Percentiles rank a stretch among this genome's conserved stretches.
phyloP scores from a whole-genome alignment of 306 rosid genomes.

The Cyclanthera cordifolia region DNA sequence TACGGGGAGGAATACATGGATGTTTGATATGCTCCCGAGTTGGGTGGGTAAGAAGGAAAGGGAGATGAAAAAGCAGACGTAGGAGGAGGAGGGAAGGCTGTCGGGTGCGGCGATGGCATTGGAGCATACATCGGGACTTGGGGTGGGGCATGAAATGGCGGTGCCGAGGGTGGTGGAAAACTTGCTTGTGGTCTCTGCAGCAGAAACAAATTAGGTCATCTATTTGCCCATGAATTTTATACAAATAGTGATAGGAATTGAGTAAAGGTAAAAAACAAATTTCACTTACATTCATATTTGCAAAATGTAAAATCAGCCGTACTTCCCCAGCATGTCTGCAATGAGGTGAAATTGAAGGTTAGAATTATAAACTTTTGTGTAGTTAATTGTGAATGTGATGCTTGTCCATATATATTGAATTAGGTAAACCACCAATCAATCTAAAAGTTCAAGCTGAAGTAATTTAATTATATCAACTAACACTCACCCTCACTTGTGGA shows the following conservation, averaged over 20 bases:
- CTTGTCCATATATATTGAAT: neutral
- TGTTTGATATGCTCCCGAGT: constrained; percentile 23
- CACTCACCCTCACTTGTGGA: no score
- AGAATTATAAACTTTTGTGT: neutral
- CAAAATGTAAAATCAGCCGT: constrained; percentile 27
- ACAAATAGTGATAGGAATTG: neutral
- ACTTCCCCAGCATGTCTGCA: constrained; percentile 46
- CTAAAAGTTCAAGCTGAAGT: no score
- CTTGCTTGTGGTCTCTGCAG: constrained; percentile 29
- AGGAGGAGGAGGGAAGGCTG: constrained; percentile 20
- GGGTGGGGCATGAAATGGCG: constrained; percentile 31
- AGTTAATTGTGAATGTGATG: no score
- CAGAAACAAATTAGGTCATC: neutral
- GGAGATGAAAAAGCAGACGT: constrained; percentile 30
- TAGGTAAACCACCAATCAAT: no score
- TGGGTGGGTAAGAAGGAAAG: constrained; percentile 18
- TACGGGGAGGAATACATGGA: constrained; percentile 17
- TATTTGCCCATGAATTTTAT: neutral
- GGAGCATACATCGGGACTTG: constrained; percentile 19
- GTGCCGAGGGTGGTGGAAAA: constrained; percentile 37
- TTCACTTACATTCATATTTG: constrained; percentile 30
- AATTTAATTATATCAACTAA: no score
- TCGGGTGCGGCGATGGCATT: constrained; percentile 10
- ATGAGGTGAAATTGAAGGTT: neutral
- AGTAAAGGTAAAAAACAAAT: neutral